Percentiles rank a stretch among this genome's conserved stretches.
phyloP scores from a whole-genome alignment of 805 yeast genomes.

The Cephaloascus albidus region DNA sequence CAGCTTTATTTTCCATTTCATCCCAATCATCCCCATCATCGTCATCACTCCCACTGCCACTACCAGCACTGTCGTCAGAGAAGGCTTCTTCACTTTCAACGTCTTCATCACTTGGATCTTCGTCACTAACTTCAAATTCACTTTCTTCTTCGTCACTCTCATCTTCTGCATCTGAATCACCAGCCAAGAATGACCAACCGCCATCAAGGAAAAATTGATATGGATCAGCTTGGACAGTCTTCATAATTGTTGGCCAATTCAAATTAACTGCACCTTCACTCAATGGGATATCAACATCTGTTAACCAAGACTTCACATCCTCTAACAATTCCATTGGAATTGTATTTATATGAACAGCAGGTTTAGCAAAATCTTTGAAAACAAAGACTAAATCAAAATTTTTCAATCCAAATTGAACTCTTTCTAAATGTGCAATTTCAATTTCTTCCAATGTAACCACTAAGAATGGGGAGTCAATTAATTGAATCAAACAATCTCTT shows the following conservation, averaged over 20 bases:
- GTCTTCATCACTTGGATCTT: constrained; percentile 53
- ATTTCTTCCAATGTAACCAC: constrained; percentile 88
- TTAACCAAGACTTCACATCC: constrained; percentile 90
- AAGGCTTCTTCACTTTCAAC: constrained; percentile 46
- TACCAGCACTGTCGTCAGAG: constrained; percentile 26
- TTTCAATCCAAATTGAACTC: constrained; percentile 94
- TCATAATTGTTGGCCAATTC: constrained; percentile 95
- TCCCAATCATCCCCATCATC: constrained; percentile 49
- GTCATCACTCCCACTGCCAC: constrained; percentile 22
- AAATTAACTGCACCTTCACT: constrained; percentile 93
- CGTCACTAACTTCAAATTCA: constrained; percentile 60
- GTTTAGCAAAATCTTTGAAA: constrained; percentile 79
- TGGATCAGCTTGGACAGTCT: constrained; percentile 85
- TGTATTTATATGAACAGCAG: constrained; percentile 89
- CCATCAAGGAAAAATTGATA: constrained; percentile 90
- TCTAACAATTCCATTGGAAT: constrained; percentile 90
- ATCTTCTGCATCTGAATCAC: constrained; percentile 72
- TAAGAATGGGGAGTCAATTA: constrained; percentile 90
- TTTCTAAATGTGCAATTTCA: constrained; percentile 90
- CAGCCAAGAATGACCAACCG: constrained; percentile 92
- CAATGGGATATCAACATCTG: constrained; percentile 94
- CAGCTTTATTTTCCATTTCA: constrained; percentile 51
- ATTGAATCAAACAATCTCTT: constrained; percentile 89
- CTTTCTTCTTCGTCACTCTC: constrained; percentile 61
- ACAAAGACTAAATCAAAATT: constrained; percentile 96